phyloP scores from a whole-genome alignment of 1,284 basidiomycete species.

The Papiliotrema terrestris region DNA sequence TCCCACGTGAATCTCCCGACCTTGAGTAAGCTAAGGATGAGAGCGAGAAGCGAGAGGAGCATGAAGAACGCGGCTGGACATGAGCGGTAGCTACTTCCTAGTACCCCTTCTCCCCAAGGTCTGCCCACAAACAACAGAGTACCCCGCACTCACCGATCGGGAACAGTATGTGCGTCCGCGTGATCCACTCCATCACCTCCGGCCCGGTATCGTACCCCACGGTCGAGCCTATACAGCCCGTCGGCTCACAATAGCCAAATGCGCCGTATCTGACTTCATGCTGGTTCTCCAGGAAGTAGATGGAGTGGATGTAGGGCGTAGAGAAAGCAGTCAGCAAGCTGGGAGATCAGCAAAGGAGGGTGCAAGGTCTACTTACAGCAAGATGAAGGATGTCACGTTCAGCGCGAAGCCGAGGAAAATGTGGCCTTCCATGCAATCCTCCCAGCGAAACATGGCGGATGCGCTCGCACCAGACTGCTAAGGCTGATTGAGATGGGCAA shows the following conservation, averaged over 20 bases:
- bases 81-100: not conserved
- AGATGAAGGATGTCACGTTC: conserved; percentile 10
- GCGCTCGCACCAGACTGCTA: too few relatives aligned
- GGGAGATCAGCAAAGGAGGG: not conserved
- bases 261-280: conserved; percentile 13
- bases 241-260: conserved; percentile 24
- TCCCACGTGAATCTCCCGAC: conserved; percentile 25
- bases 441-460: conserved; percentile 1
- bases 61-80: conserved; percentile 23
- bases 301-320: conserved; percentile 24
- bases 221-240: conserved; percentile 1
- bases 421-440: conserved; percentile 31
- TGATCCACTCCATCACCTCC: conserved; percentile 22
- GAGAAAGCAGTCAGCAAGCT: conserved; percentile 30
- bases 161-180: conserved; percentile 23
- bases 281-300: conserved; percentile 21
- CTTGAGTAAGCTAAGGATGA: conserved; percentile 20
- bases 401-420: conserved; percentile 28
- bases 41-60: conserved; percentile 23
- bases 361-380: conserved; percentile 20
- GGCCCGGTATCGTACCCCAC: conserved; percentile 18
- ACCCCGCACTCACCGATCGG: conserved; percentile 13
- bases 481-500: not conserved
- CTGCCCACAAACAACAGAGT: not conserved
- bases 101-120: not conserved